Base-by-base conservation (phyloP, 1,139 yeast genomes). In the Eremothecium cymbalariae region DNA sequence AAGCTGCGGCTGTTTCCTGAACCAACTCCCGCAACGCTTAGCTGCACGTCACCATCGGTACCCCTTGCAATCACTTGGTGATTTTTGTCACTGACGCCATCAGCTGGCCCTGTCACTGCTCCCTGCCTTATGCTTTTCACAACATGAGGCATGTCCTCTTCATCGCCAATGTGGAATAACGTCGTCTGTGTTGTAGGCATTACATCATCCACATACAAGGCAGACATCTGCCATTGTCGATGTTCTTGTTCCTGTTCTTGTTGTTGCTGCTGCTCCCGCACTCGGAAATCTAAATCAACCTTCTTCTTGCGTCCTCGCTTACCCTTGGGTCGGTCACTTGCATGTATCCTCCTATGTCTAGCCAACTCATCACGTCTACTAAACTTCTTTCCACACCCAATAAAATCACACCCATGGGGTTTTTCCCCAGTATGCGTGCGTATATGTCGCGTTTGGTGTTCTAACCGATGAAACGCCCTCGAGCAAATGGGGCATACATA, bases 371-470 rank as follows among this genome's bases (percentile, higher is more conserved):
- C 84, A 29, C 77, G 65, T 42, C 88, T 63, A 39, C 78, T 70
- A 55, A 80, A 80, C 42, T 75, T 65, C 56, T 79, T 79, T 28
- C 66, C 53, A 55, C 90, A 81, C 6, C 78, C 78, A 3, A 81
- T 75, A 42, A 65, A 76, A 19, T 74, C 70, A 57, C 93, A 81
- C 17, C 70, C 73, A 53, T 79, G 84, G 8, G 90, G 90, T 46
- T 81, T 76, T 51, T 77, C 82, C 17, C 83, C 83, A 1, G 83
- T 76, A 49, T 76, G 82, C 25, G 79, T 75, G 40, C 82, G 62
- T 50, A 76, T 77, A 50, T 79, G 88, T 46, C 86, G 68, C 6
- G 84, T 74, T 51, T 77, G 78, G 53, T 78, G 82, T 51, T 75
- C 82, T 35, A 74, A 53, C 43, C 82, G 61, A 50, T 74, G 80